Evolutionary conservation across 805 yeast genomes (phyloP), one percentile per base, ranked within the genome.

Genomic region (Starmerella vaccinii): DNA sequence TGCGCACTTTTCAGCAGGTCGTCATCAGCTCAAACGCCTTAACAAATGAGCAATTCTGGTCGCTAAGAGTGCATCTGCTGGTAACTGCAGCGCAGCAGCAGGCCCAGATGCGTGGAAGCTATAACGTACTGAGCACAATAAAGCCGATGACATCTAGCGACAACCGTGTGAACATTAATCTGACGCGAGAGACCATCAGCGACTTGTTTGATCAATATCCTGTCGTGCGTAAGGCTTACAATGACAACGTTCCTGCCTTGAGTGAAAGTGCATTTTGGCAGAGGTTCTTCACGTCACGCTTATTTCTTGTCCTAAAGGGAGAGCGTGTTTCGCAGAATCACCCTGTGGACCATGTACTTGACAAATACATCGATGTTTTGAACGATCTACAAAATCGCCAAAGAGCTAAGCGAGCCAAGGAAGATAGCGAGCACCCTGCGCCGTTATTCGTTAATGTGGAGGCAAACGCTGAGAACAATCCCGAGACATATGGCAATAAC

Each of bases 241-340:
- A 78, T 52, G 98, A 92, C 49, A 81, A 81, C 51, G 98, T 92
- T 4, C 98, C 97, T 0, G 81, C 82, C 54, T 73, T 92, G 48
- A 76, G 78, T 44, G 97, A 92, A 64, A 89, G 90, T 38, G 95
- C 84, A 62, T 92, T 92, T 60, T 92, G 98, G 98, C 86, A 95
- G 10, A 71, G 97, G 55, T 92, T 92, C 61, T 92, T 92, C 72
- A 81, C 86, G 60, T 88, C 97, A 0, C 83, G 87, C 60, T 69
- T 92, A 53, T 92, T 89, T 62, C 74, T 96, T 57, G 78, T 88
- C 60, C 70, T 92, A 30, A 75, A 95, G 63, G 98, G 98, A 52
- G 97, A 92, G 62, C 81, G 80, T 57, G 76, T 87, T 48, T 78
- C 81, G 60, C 67, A 76, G 2, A 82, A 78, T 62, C 86, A 85